Evolutionary conservation across 108 stramenopile species (phyloP).

Genomic region (Discostella stelligeroides): DNA sequence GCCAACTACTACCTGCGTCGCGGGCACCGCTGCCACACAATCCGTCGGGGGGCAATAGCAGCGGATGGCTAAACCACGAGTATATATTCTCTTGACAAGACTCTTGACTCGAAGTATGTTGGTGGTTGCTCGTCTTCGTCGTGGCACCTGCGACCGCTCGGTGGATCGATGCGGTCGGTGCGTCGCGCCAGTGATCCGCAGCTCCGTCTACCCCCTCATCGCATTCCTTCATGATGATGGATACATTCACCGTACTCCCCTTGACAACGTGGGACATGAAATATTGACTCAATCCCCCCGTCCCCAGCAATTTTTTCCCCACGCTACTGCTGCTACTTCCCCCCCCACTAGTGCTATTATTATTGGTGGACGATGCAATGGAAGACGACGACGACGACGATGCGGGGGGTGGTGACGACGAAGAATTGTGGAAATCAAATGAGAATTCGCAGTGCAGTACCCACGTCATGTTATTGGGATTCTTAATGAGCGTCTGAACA

Average conservation of each 20-base stretch:
- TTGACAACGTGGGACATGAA: conserved; percentile 46
- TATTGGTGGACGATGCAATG: background rate
- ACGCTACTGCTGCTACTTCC: background rate
- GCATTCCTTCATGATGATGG: conserved; percentile 30
- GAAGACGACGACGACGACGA: background rate
- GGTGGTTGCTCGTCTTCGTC: background rate
- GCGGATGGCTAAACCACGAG: conserved; percentile 32
- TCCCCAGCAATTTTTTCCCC: conserved; percentile 9
- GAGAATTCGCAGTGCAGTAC: conserved; percentile 21
- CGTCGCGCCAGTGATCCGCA: background rate
- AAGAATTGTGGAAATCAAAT: conserved; percentile 14
- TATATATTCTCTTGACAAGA: background rate
- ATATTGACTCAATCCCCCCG: conserved; percentile 27
- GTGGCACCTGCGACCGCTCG: background rate
- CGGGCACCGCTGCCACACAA: conserved; percentile 12
- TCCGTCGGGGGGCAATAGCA: conserved; percentile 23
- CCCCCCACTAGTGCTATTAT: background rate
- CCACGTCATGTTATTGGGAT: background rate
- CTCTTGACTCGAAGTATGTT: no score
- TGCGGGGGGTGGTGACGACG: background rate
- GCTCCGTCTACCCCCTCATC: conserved; percentile 1
- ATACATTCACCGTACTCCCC: conserved; percentile 34
- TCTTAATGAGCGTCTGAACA: conserved; percentile 5
- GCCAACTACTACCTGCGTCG: background rate
- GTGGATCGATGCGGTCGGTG: background rate